Base-by-base conservation (phyloP, 2,329 filamentous ascomycete genomes). In the Trichoderma polysporum region DNA sequence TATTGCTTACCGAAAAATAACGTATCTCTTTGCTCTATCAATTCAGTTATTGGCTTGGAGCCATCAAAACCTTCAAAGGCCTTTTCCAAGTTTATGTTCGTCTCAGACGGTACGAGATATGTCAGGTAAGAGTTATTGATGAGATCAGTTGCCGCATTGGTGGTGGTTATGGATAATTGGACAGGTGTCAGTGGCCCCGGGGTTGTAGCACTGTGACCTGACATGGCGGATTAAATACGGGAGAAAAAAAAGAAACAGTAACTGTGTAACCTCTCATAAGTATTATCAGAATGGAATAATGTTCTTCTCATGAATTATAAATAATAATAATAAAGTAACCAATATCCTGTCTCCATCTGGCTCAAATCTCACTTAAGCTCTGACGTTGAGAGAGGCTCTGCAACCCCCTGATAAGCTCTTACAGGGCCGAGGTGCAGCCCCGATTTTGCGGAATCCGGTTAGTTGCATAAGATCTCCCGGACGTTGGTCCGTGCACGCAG, bases 1-100 rank as follows among this genome's bases (percentile, higher is more conserved):
- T n/a, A 15, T 10, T 22, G 8, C 85, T 71, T 82, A 93, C 91
- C 91, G 74, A 93, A 92, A 75, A 91, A 90, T 45, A 94, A 80
- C 64, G 84, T 83, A 45, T 90, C 84, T 70, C 91, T 84, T 72
- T 87, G 85, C 50, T 85, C 79, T 73, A 92, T 83, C 19, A 84
- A 84, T 60, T 87, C 83, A 49, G 90, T 82, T 69, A 81, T 79
- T 71, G 79, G 80, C 70, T 80, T 79, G 63, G 79, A 81, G 70
- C 78, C 79, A 12, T 79, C 77, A 4, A 77, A 76, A 50, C 79
- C 76, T 62, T 77, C 79, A 65, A 89, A 82, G 2, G 79, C 78
- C 27, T 85, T 79, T 66, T 88, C 84, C 39, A 88, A 80, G 47
- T 84, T 77, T 64, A 88, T 79, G 41, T 85, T 74, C 66, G 87